These are phyloP conservation scores for Capronia epimyces DNA, from an alignment of 2,329 filamentous ascomycete genomes.

Conservation along the genomic window DNA sequence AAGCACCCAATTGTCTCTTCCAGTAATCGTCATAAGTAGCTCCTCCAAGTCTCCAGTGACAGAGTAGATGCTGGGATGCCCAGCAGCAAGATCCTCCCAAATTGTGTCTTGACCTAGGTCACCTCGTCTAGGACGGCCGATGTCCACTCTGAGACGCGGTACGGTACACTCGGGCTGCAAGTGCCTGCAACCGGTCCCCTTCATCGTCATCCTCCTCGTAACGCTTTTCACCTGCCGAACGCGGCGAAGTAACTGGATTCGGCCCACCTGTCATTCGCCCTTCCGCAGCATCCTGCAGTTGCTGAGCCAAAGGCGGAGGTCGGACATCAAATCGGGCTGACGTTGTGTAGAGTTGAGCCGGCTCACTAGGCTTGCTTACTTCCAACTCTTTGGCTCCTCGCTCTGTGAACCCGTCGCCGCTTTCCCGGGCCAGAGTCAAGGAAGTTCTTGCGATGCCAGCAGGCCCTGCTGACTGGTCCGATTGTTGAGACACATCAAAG, in stretches of 20 bases:
- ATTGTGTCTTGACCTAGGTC: neutral
- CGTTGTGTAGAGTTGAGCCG: neutral
- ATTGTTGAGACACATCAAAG: constrained; percentile 14
- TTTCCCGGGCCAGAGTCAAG: constrained; percentile 12
- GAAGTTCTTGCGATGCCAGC: constrained; percentile 15
- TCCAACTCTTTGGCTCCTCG: neutral
- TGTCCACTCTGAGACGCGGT: constrained; percentile 27
- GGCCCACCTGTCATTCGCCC: constrained; percentile 3
- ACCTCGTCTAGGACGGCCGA: constrained; percentile 1
- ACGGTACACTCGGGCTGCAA: constrained; percentile 28
- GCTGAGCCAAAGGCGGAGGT: constrained; percentile 25
- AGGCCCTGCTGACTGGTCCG: constrained; percentile 4
- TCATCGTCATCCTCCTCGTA: constrained; percentile 35
- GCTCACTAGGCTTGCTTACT: constrained; percentile 4
- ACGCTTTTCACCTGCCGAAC: constrained; percentile 4
- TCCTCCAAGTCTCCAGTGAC: too few species aligned
- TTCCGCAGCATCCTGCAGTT: constrained; percentile 24
- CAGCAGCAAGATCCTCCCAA: neutral
- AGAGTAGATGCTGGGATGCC: neutral
- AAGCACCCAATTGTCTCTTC: too few species aligned
- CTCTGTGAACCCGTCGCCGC: constrained; percentile 4
- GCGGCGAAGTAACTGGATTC: neutral
- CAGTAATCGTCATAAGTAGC: too few species aligned
- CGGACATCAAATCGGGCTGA: constrained; percentile 26
- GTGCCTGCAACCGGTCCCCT: constrained; percentile 35